Conservation (phyloP, 768 basidiomycete genomes). For the Phallus indusiatus region DNA sequence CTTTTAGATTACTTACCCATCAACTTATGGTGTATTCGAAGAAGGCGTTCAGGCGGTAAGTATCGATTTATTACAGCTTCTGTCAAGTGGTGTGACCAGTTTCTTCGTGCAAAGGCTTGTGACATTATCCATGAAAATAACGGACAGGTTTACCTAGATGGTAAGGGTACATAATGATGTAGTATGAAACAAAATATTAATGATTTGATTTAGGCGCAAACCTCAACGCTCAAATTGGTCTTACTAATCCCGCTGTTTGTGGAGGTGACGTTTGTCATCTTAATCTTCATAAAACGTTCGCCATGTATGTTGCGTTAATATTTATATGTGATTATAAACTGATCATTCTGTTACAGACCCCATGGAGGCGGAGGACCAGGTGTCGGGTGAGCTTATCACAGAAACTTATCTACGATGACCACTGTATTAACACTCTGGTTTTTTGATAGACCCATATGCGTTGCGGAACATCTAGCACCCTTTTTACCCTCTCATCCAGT, state of each 20-base stretch:
- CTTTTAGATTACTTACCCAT: slow-evolving; percentile 84
- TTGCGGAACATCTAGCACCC: slow-evolving; percentile 84
- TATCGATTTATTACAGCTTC: not conserved
- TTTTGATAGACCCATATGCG: slow-evolving; percentile 71
- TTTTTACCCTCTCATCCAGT: slow-evolving; percentile 89
- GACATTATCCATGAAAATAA: slow-evolving; percentile 90
- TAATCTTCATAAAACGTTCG: slow-evolving; percentile 97
- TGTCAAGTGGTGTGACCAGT: not conserved
- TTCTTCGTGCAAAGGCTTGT: slow-evolving; percentile 52
- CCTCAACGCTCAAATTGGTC: slow-evolving; percentile 85
- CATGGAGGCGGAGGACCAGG: slow-evolving; percentile 98
- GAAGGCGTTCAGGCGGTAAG: slow-evolving; percentile 70
- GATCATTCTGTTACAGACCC: slow-evolving; percentile 41
- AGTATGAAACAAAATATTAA: not conserved
- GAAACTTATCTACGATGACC: not conserved
- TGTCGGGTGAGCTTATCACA: slow-evolving; percentile 54
- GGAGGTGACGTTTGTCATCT: slow-evolving; percentile 98
- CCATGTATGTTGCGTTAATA: slow-evolving; percentile 50
- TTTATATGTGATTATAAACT: not conserved
- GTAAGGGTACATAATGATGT: slow-evolving; percentile 23
- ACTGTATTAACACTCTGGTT: not conserved
- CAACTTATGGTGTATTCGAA: slow-evolving; percentile 97
- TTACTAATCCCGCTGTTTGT: slow-evolving; percentile 89
- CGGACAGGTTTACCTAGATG: slow-evolving; percentile 96
- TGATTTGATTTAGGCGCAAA: slow-evolving; percentile 58